phyloP scores from a whole-genome alignment of 2,329 filamentous ascomycete genomes.

The Alternaria conjuncta region DNA sequence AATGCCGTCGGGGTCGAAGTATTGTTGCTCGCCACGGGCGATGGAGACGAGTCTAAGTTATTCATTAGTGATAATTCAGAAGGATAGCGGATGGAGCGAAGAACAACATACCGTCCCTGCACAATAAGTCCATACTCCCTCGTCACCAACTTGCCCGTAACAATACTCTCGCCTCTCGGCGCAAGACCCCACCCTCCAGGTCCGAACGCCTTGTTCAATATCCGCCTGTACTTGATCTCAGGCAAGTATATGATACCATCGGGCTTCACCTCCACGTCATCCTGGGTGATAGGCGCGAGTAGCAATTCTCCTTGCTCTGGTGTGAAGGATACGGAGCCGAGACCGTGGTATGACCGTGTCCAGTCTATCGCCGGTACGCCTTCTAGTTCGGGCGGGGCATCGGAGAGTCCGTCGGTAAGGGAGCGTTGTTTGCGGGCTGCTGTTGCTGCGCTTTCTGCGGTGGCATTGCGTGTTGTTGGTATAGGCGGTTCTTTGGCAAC shows the following conservation, averaged over 20 bases:
- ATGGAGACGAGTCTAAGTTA: conserved; percentile 81
- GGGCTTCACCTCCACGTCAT: conserved; percentile 95
- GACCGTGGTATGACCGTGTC: conserved; percentile 82
- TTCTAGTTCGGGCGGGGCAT: conserved; percentile 57
- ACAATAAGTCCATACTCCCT: conserved; percentile 92
- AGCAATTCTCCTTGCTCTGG: conserved; percentile 73
- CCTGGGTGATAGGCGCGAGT: conserved; percentile 67
- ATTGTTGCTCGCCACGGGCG: conserved; percentile 91
- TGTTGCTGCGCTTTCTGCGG: conserved; percentile 32
- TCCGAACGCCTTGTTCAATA: conserved; percentile 89
- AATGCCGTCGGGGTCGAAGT: conserved; percentile 87
- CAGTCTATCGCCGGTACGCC: conserved; percentile 72
- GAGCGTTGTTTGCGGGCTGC: conserved; percentile 45
- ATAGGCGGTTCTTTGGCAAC: conserved; percentile 43
- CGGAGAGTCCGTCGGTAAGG: conserved; percentile 57
- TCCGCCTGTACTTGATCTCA: conserved; percentile 96
- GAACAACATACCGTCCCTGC: conserved; percentile 74
- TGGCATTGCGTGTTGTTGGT: conserved; percentile 39
- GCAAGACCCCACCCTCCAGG: conserved; percentile 96
- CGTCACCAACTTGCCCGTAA: conserved; percentile 81
- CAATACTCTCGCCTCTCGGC: conserved; percentile 82
- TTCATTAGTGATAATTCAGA: background rate
- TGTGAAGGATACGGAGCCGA: conserved; percentile 73
- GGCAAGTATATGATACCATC: conserved; percentile 96
- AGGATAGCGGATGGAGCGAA: background rate